Evolutionary conservation across 208 protist genomes (phyloP).

Genomic region (Naegleria fowleri): DNA sequence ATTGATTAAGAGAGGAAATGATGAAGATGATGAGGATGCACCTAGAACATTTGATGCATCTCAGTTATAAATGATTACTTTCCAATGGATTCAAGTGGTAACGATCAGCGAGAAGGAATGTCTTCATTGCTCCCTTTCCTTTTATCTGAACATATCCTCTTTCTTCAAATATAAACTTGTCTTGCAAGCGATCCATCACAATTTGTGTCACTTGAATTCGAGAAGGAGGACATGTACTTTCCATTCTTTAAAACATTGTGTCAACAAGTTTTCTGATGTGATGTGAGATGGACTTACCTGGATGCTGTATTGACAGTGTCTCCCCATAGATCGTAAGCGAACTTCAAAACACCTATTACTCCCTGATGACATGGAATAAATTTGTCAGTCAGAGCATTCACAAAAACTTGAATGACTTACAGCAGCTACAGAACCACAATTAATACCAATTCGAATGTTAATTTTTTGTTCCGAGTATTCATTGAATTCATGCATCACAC

Average conservation of each 20-base stretch:
- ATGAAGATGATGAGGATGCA: background rate
- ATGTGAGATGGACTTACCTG: background rate
- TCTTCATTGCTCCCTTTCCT: conserved; percentile 49
- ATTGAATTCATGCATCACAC: background rate
- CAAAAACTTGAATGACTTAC: background rate
- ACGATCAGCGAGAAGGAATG: conserved; percentile 39
- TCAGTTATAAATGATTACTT: background rate
- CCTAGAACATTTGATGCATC: background rate
- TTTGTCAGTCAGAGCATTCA: too few relatives aligned
- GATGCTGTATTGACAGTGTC: background rate
- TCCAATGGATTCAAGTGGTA: background rate
- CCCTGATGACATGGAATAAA: too few relatives aligned
- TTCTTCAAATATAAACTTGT: conserved; percentile 42
- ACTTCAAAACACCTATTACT: background rate
- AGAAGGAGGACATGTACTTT: background rate
- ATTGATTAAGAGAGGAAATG: background rate
- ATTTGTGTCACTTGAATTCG: conserved; percentile 15
- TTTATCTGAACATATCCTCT: conserved; percentile 46
- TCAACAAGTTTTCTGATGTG: too few relatives aligned
- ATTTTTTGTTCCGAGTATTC: background rate
- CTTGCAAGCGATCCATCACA: background rate
- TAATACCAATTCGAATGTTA: background rate
- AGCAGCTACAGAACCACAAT: background rate
- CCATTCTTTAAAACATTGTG: background rate
- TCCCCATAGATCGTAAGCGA: background rate